phyloP scores from a whole-genome alignment of 257 asterid species.

The Verbena officinalis region DNA sequence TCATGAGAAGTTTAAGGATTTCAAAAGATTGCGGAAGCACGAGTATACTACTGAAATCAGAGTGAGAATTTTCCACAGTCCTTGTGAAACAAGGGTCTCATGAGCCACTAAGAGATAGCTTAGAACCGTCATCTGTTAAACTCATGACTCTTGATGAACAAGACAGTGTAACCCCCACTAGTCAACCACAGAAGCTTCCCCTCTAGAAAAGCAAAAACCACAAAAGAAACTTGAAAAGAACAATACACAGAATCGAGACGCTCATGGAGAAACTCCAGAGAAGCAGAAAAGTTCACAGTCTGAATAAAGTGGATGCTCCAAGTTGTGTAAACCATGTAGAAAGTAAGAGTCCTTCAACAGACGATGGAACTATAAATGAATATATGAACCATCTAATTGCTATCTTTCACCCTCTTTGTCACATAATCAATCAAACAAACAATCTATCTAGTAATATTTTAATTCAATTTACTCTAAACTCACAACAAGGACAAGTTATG shows the following conservation, averaged over 20 bases:
- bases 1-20: constrained; percentile 11
- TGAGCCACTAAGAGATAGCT: constrained; percentile 12
- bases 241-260: constrained; percentile 8
- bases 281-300: background rate
- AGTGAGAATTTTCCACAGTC: background rate
- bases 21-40: constrained; percentile 14
- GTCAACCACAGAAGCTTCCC: constrained; percentile 1
- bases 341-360: background rate
- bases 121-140: constrained; percentile 13
- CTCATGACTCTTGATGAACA: constrained; percentile 8
- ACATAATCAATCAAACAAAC: constrained; percentile 12
- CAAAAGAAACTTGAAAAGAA: constrained; percentile 5
- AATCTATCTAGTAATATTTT: background rate
- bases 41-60: constrained; percentile 12
- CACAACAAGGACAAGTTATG: background rate
- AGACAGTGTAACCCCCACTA: constrained; percentile 19
- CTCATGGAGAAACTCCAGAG: too few relatives aligned
- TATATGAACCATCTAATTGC: constrained; percentile 9
- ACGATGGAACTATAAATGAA: background rate
- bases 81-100: constrained; percentile 5
- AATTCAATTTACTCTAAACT: background rate
- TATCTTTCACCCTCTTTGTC: constrained; percentile 1
- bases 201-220: constrained; percentile 9
- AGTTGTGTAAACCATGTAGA: background rate
- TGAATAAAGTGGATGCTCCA: constrained; percentile 25